Evolutionary conservation across 257 asterid species (phyloP), one percentile per base, ranked within the genome.

Genomic region (Ballota nigra): DNA sequence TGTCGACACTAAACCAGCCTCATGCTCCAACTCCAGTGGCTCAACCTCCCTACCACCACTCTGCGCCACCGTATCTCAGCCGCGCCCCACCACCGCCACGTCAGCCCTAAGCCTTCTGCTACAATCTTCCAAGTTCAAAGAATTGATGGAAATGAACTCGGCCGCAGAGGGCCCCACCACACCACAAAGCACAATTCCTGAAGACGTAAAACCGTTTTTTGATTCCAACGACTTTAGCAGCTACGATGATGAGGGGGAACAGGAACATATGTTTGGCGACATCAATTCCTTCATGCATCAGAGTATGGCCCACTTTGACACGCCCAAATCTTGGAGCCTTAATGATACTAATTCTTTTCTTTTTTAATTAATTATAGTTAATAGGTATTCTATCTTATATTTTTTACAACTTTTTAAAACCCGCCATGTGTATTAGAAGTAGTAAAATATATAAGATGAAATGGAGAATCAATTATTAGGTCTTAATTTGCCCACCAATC

Each of bases 41-140:
- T 67, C 76, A 45, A 34, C 80, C 73, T 41, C 79, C 56, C 40
- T 62, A 22, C 76, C 79, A n/a, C 65, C 65, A n/a, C 78, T 63
- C 49, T 55, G 72, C n/a, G 66, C 69, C 8, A 8, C 86, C 38
- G 18, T 58, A 5, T 36, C 84, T 55, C 86, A 70, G n/a, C 70
- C 76, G 8, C 86, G 86, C 0, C 83, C 89, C 6, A 34, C 90
- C 15, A 61, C 82, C 0, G 84, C 89, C 51, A 91, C 94, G 0
- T 88, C 97, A 34, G 97, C 97, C 8, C 82, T 88, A 6, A 89
- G 97, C 20, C 88, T 91, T 19, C 69, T 91, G 9, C 85, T 91
- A 49, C 97, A 88, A 29, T 91, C 97, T 0, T 77, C 97, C 0
- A 91, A 91, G 78, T 91, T 88, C n/a, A 87, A 91, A 66, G 92